These are phyloP conservation scores for Taphrina flavorubra DNA, from an alignment of 1,139 yeast species.

Conservation along the genomic window DNA sequence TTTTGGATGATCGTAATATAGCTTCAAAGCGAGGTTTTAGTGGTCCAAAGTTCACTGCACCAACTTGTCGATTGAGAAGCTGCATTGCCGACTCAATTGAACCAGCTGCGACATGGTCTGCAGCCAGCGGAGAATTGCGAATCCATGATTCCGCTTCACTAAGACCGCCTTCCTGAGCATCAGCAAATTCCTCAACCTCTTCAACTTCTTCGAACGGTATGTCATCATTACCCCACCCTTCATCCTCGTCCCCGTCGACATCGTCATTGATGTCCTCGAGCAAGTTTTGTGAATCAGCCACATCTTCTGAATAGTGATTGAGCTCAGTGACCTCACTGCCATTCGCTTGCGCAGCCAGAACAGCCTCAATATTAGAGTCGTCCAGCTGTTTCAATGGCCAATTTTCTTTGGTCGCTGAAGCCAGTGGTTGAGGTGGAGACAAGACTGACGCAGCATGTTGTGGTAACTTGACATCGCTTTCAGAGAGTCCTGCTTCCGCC, in stretches of 20 bases:
- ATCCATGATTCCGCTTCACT: slow-evolving; percentile 83
- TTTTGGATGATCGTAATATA: slow-evolving; percentile 78
- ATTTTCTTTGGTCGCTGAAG: slow-evolving; percentile 58
- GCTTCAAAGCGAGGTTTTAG: slow-evolving; percentile 80
- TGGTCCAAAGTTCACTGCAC: slow-evolving; percentile 85
- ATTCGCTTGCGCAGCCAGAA: slow-evolving; percentile 43
- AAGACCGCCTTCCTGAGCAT: slow-evolving; percentile 57
- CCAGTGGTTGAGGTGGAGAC: slow-evolving; percentile 54
- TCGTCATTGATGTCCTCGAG: slow-evolving; percentile 49
- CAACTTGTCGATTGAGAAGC: slow-evolving; percentile 84
- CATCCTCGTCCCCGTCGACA: slow-evolving; percentile 48
- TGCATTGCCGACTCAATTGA: slow-evolving; percentile 91
- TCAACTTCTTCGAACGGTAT: slow-evolving; percentile 70
- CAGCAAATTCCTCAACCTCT: slow-evolving; percentile 67
- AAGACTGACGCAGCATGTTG: slow-evolving; percentile 56
- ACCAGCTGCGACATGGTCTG: slow-evolving; percentile 94
- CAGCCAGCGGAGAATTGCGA: slow-evolving; percentile 86
- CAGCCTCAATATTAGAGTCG: slow-evolving; percentile 62
- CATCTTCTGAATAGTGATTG: slow-evolving; percentile 41
- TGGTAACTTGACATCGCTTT: slow-evolving; percentile 71
- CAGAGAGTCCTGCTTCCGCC: slow-evolving; percentile 65
- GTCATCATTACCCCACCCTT: slow-evolving; percentile 54
- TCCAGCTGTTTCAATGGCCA: slow-evolving; percentile 89
- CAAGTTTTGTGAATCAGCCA: slow-evolving; percentile 43
- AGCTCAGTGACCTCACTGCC: slow-evolving; percentile 18